Conservation (phyloP, 1,284 basidiomycete species). For the Cryptococcus wingfieldii region DNA sequence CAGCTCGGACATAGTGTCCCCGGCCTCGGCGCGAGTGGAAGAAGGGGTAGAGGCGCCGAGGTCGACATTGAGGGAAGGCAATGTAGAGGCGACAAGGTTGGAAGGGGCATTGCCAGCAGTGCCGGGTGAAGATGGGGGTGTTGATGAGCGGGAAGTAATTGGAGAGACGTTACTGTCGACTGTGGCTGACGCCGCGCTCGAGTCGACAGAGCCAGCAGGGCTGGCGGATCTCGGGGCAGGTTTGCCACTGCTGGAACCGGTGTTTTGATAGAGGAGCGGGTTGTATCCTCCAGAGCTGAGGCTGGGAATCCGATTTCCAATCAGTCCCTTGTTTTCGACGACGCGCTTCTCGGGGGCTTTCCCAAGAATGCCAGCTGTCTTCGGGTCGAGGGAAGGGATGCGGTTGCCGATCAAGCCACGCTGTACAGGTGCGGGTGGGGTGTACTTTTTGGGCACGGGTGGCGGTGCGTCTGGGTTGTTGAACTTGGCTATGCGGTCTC, state of each 20-base stretch:
- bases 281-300: constrained; percentile 1
- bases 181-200: constrained; percentile 19
- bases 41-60: constrained; percentile 39
- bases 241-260: constrained; percentile 6
- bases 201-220: constrained; percentile 25
- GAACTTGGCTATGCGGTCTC: constrained; percentile 48
- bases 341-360: constrained; percentile 21
- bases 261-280: constrained; percentile 6
- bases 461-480: constrained; percentile 40
- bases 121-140: constrained; percentile 25
- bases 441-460: constrained; percentile 37
- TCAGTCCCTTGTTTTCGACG: constrained; percentile 35
- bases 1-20: constrained; percentile 30
- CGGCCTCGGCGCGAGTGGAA: constrained; percentile 42
- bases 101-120: constrained; percentile 14
- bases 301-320: constrained; percentile 44
- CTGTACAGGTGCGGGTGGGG: constrained; percentile 19
- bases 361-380: constrained; percentile 32
- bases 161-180: constrained; percentile 25
- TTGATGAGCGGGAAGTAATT: constrained; percentile 28
- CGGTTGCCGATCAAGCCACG: constrained; percentile 44
- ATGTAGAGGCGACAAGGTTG: constrained; percentile 27
- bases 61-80: constrained; percentile 22
- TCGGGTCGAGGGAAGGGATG: constrained; percentile 41
- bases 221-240: constrained; percentile 16